Conservation (phyloP, 352 stramenopile genomes). For the Thraustotheca clavata region DNA sequence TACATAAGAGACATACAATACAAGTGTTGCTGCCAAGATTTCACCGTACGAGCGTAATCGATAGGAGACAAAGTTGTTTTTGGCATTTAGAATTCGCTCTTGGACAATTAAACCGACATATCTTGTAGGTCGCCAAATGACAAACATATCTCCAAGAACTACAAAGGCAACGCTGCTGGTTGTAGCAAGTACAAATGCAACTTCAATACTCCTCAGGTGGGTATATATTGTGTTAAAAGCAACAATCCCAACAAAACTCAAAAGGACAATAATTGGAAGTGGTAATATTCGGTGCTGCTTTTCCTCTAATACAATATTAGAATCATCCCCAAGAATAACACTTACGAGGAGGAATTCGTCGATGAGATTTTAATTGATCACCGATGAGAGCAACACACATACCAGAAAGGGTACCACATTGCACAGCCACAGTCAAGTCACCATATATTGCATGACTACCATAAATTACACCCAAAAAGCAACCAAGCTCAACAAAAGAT, state of each 20-base stretch:
- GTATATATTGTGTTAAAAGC: conserved; percentile 87
- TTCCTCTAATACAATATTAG: conserved; percentile 22
- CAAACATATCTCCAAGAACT: conserved; percentile 73
- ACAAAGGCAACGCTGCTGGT: conserved; percentile 68
- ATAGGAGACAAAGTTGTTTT: conserved; percentile 31
- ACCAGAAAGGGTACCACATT: conserved; percentile 71
- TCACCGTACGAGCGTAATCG: conserved; percentile 60
- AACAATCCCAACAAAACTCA: conserved; percentile 64
- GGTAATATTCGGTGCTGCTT: conserved; percentile 54
- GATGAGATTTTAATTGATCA: conserved; percentile 56
- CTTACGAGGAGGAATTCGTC: neutral
- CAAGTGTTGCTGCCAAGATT: conserved; percentile 37
- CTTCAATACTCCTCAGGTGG: conserved; percentile 65
- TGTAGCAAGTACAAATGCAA: conserved; percentile 72
- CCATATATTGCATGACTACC: conserved; percentile 78
- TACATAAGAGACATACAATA: conserved; percentile 58
- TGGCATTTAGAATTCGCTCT: conserved; percentile 43
- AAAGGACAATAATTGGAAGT: conserved; percentile 69
- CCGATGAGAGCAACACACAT: conserved; percentile 73
- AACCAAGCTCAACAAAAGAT: conserved; percentile 77
- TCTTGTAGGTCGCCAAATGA: conserved; percentile 73
- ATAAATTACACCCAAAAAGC: conserved; percentile 83
- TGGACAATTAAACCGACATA: conserved; percentile 73
- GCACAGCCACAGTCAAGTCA: conserved; percentile 67
- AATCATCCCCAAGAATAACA: neutral